phyloP scores from a whole-genome alignment of 1,139 yeast genomes.

The Pneumocystis wakefieldiae region DNA sequence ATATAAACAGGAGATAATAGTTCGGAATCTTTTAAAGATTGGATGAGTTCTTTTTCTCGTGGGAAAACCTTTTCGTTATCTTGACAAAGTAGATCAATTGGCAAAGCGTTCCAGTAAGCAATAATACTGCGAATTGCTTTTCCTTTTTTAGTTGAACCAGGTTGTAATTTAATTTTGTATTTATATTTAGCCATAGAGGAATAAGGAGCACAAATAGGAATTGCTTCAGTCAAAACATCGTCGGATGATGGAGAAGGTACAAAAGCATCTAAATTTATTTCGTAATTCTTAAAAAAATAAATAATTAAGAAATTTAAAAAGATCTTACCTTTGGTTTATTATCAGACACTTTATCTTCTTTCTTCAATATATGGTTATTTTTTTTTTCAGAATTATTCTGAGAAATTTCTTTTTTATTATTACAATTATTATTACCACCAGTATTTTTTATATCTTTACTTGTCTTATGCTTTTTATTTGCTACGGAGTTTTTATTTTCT shows the following conservation, averaged over 20 bases:
- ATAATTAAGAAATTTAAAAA: constrained; percentile 6
- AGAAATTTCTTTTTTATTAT: constrained; percentile 20
- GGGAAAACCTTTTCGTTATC: constrained; percentile 59
- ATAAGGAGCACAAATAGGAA: constrained; percentile 95
- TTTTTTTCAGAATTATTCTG: constrained; percentile 16
- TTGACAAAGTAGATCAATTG: constrained; percentile 34
- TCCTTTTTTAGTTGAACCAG: constrained; percentile 81
- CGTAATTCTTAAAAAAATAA: neutral
- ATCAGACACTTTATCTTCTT: constrained; percentile 24
- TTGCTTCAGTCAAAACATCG: constrained; percentile 40
- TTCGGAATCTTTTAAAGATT: constrained; percentile 35
- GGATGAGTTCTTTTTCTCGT: constrained; percentile 44
- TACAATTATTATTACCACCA: constrained; percentile 23
- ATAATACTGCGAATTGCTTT: constrained; percentile 46
- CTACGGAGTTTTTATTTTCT: constrained; percentile 18
- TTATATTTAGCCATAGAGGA: constrained; percentile 54
- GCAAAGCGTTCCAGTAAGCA: constrained; percentile 42
- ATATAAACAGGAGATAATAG: neutral
- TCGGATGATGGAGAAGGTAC: constrained; percentile 26
- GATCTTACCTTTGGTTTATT: constrained; percentile 20
- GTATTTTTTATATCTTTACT: constrained; percentile 25
- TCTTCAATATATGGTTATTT: constrained; percentile 15
- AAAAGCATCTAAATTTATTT: constrained; percentile 19
- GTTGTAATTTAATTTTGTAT: constrained; percentile 72
- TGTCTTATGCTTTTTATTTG: constrained; percentile 14